Base-by-base conservation (phyloP, 306 rosid genomes). In the Corylus avellana region DNA sequence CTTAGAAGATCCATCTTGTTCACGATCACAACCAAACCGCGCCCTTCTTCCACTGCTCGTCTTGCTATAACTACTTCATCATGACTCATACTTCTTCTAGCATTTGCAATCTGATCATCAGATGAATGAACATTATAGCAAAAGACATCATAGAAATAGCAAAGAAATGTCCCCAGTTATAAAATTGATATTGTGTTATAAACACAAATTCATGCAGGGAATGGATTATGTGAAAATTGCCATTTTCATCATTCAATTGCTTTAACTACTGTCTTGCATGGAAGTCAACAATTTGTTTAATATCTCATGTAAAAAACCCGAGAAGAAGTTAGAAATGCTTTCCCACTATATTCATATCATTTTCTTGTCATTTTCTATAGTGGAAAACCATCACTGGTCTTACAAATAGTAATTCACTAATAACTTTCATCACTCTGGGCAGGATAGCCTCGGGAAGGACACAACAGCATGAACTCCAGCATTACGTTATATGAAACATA, bases 1-100 rank as follows among this genome's bases (percentile, higher is more conserved):
- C 92, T 92, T 46, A 92, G 85, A 81, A 92, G 95, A 83, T 95
- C 96, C 98, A 95, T 92, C 88, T 95, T 95, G 92, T 95, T 95
- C 85, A 95, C 98, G 83, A 95, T 89, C 84, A 95, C 94, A 83
- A 95, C 96, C 86, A 95, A 85, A 57, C 97, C 98, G 29, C 98
- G 97, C 32, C 96, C 98, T 87, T 95, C 98, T 90, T 95, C 98
- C 76, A 95, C 88, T 5, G 97, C 98, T 57, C 88, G 90, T 89
- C 98, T 91, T 64, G 97, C 98, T 79, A 91, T 95, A 88, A 91
- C 91, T 49, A 95, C 98, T 87, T 95, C 98, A 73, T 92, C 90
- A 76, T 95, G 98, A 51, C 86, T 95, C 98, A 92, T 84, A 78
- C 97, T 92, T 84, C 94, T 90, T 78, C 84, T 89, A 53, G 91